Conservation (phyloP, 164 flowering plant species). For the Aristolochia fimbriata region DNA sequence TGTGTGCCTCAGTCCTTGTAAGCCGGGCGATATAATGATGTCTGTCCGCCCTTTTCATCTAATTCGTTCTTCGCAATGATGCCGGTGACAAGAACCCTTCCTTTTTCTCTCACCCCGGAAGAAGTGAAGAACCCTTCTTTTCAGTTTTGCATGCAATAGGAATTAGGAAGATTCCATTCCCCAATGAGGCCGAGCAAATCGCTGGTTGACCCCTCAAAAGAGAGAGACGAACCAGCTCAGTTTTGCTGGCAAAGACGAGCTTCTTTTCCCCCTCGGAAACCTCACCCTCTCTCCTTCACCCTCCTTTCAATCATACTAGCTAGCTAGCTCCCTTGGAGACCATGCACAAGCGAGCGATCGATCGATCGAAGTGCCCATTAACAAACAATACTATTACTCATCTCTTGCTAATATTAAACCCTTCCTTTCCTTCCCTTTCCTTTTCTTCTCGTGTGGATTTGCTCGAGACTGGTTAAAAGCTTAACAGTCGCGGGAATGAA, state of each 20-base stretch:
- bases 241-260: conserved; percentile 42
- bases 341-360: conserved; percentile 57
- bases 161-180: conserved; percentile 35
- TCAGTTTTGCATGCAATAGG: conserved; percentile 15
- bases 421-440: too few relatives aligned
- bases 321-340: conserved; percentile 44
- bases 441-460: too few relatives aligned
- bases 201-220: conserved; percentile 25
- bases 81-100: conserved; percentile 18
- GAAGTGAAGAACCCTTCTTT: too few relatives aligned
- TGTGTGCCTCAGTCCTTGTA: conserved; percentile 17
- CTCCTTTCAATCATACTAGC: conserved; percentile 22
- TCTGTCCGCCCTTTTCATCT: conserved; percentile 16
- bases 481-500: too few relatives aligned
- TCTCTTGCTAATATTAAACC: too few relatives aligned
- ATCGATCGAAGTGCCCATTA: too few relatives aligned
- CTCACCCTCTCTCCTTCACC: too few relatives aligned
- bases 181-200: conserved; percentile 21
- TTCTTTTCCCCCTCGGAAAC: conserved; percentile 2
- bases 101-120: too few relatives aligned
- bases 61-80: conserved; percentile 26
- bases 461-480: too few relatives aligned
- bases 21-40: conserved; percentile 30
- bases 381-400: too few relatives aligned
- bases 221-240: conserved; percentile 25